Percentiles rank a stretch among this genome's conserved stretches.
phyloP scores from a whole-genome alignment of 2,329 filamentous ascomycete genomes.

The Lachnellula suecica region DNA sequence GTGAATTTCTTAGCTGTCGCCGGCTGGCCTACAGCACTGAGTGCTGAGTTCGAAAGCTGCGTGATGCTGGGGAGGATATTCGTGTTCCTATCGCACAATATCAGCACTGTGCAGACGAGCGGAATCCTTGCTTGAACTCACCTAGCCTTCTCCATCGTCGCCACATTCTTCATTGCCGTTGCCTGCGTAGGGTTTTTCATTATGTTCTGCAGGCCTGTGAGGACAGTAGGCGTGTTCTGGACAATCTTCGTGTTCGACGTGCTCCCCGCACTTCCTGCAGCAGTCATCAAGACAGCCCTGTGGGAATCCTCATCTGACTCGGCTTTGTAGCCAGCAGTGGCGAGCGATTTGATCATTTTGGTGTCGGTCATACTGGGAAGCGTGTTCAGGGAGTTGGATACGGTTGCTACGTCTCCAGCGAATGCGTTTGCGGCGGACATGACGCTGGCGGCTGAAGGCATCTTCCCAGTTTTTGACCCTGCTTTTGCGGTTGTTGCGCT shows the following conservation, averaged over 20 bases:
- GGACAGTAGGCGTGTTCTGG: constrained; percentile 25
- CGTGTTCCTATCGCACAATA: constrained; percentile 21
- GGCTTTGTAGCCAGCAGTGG: constrained; percentile 22
- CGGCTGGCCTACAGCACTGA: constrained; percentile 15
- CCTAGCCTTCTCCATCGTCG: constrained; percentile 18
- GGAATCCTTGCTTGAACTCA: constrained; percentile 1
- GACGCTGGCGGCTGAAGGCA: too few species aligned
- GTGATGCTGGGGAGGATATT: constrained; percentile 30
- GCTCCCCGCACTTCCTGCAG: constrained; percentile 20
- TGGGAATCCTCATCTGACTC: constrained; percentile 26
- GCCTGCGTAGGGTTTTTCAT: constrained; percentile 15
- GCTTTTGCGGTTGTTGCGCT: too few species aligned
- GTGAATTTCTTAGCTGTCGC: constrained; percentile 18
- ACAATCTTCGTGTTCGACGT: constrained; percentile 25
- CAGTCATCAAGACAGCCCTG: constrained; percentile 21
- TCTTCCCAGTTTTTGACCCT: too few species aligned
- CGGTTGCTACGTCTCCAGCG: constrained; percentile 26
- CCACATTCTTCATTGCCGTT: constrained; percentile 10
- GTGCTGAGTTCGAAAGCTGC: constrained; percentile 24
- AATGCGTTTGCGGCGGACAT: constrained; percentile 20
- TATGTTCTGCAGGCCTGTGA: constrained; percentile 22
- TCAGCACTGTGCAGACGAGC: neutral
- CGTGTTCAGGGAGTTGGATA: constrained; percentile 23
- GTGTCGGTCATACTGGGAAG: constrained; percentile 15
- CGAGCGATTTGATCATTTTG: constrained; percentile 18